Percentiles rank a stretch among this genome's conserved stretches.
These are phyloP conservation scores for Calycina herbarum DNA, from an alignment of 2,329 filamentous ascomycete species.

Conservation along the genomic window DNA sequence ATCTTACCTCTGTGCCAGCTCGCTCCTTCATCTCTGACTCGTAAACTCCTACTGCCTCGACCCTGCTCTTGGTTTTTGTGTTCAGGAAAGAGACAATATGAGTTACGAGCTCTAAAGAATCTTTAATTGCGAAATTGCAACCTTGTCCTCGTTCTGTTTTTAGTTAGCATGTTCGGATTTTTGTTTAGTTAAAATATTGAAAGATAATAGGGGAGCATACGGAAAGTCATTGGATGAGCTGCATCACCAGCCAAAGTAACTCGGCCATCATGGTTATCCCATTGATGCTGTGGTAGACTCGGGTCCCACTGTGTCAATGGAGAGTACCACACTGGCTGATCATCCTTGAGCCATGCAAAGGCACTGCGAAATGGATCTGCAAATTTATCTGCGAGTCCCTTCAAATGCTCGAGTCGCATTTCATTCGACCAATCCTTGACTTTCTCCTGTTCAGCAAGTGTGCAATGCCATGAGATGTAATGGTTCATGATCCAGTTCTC, in stretches of 20 bases:
- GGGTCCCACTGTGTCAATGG: constrained; percentile 35
- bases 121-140: constrained; percentile 46
- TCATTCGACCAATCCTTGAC: background rate
- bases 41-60: constrained; percentile 40
- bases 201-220: constrained; percentile 12
- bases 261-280: constrained; percentile 40
- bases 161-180: background rate
- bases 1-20: constrained; percentile 44
- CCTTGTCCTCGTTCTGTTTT: constrained; percentile 45
- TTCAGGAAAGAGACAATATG: background rate
- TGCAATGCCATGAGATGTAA: constrained; percentile 44
- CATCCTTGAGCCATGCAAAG: constrained; percentile 37
- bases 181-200: background rate
- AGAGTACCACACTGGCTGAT: constrained; percentile 33
- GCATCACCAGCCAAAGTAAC: constrained; percentile 54
- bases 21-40: constrained; percentile 47
- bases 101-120: constrained; percentile 32
- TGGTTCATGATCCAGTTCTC: constrained; percentile 46
- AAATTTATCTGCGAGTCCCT: constrained; percentile 5
- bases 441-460: constrained; percentile 7
- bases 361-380: constrained; percentile 39
- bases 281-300: constrained; percentile 31
- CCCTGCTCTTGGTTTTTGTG: background rate
- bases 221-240: constrained; percentile 56
- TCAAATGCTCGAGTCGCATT: background rate